Base-by-base conservation (phyloP, 805 yeast species). In the Starmerella floricola region DNA sequence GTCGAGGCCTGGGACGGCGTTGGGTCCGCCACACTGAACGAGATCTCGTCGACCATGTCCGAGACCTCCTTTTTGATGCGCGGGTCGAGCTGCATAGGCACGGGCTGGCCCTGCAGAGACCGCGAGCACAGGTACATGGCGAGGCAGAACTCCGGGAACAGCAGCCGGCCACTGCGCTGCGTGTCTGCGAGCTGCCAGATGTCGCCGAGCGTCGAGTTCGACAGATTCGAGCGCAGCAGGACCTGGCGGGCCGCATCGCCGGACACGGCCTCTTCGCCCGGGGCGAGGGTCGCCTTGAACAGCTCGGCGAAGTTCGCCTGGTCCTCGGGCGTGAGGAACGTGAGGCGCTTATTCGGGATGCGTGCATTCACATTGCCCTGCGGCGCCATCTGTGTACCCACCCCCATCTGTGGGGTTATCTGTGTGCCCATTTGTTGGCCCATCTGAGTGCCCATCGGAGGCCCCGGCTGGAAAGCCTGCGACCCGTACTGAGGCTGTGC, bases 111-210 rank as follows among this genome's bases (percentile, higher is more conserved):
- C 53, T 74, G 76, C 52, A 83, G 68, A 0, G 79, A 80, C 55
- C 75, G 62, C 52, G 82, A 80, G 58, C 94, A 86, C 52, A 88
- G 68, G 60, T 86, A 88, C 68, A 88, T 76, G 15, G 95, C 86
- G 50, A 88, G 67, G 13, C 94, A 94, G 67, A 88, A 88, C 61
- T 88, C 96, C 2, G 97, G 97, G 58, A 87, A 88, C 53, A 88
- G 63, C 47, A 88, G 71, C 42, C 76, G 71, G 2, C 97, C 97
- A 6, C 91, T 78, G 54, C 76, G 79, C 53, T 78, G 81, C 2
- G 94, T 79, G 57, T 88, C 97, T n/a, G 94, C 73, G 44, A 88
- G 66, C 19, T 80, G 77, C 97, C 97, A 88, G 47, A 88, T 80
- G 53, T 76, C 84, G 2, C 88, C 88, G 52, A 88, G 68, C 33